Evolutionary conservation across 352 stramenopile species (phyloP).

Genomic region (Phytopythium cucurbitacearum): DNA sequence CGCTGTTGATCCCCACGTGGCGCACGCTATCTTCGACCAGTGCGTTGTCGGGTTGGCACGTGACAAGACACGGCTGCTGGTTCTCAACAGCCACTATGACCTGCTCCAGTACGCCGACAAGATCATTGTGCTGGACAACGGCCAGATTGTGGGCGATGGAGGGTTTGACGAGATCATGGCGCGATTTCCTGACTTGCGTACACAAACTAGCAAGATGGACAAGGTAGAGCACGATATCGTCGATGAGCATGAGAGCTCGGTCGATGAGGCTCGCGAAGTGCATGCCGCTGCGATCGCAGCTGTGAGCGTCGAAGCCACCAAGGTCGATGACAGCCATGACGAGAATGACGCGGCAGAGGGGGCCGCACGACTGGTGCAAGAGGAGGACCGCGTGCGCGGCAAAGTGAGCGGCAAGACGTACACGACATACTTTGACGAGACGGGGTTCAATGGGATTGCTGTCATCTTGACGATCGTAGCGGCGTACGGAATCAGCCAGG

Average conservation of each 20-base stretch:
- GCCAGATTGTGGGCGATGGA: conserved; percentile 17
- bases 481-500: conserved; percentile 11
- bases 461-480: conserved; percentile 10
- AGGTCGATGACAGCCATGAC: not conserved
- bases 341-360: conserved; percentile 1
- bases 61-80: conserved; percentile 69
- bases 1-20: conserved; percentile 33
- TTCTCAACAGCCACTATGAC: conserved; percentile 49
- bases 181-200: conserved; percentile 21
- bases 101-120: conserved; percentile 26
- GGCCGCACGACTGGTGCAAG: conserved; percentile 6
- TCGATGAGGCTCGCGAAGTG: not conserved
- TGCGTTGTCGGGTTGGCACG: conserved; percentile 16
- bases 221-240: conserved; percentile 20
- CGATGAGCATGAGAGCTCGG: conserved; percentile 10
- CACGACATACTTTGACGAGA: conserved; percentile 19
- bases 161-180: conserved; percentile 13
- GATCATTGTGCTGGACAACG: conserved; percentile 29
- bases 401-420: conserved; percentile 13
- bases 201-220: conserved; percentile 10
- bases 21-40: conserved; percentile 25
- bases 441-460: conserved; percentile 11
- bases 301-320: no score
- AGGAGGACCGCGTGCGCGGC: conserved; percentile 17
- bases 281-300: no score